Percentiles rank a stretch among this genome's conserved stretches.
These are phyloP conservation scores for Aspergillus jensenii DNA, from an alignment of 2,329 filamentous ascomycete species.

Conservation along the genomic window DNA sequence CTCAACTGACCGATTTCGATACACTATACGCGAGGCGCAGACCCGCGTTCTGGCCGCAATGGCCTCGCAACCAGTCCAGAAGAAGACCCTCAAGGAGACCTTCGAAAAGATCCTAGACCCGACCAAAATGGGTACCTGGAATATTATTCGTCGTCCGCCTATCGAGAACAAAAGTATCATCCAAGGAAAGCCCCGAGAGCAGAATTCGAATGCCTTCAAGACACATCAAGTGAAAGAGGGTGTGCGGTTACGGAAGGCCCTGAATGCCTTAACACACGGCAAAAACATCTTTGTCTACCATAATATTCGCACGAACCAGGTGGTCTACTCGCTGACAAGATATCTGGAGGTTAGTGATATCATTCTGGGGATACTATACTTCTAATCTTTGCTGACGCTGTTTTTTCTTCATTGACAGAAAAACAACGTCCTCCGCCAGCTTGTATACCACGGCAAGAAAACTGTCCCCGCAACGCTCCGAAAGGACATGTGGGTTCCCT, in stretches of 20 bases:
- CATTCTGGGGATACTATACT: neutral
- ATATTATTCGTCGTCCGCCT: constrained; percentile 36
- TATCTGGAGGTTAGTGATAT: constrained; percentile 52
- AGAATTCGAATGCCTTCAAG: constrained; percentile 45
- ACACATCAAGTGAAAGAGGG: constrained; percentile 38
- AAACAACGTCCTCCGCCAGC: constrained; percentile 55
- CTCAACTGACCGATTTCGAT: neutral
- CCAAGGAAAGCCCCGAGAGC: constrained; percentile 42
- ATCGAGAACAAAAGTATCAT: constrained; percentile 37
- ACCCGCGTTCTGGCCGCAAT: constrained; percentile 31
- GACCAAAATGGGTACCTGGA: constrained; percentile 40
- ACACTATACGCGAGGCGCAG: constrained; percentile 11
- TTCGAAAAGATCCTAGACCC: constrained; percentile 32
- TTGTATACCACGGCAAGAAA: constrained; percentile 65
- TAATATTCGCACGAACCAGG: constrained; percentile 62
- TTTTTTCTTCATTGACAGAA: constrained; percentile 37
- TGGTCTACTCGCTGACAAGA: constrained; percentile 62
- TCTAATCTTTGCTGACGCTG: neutral
- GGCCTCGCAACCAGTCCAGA: constrained; percentile 29
- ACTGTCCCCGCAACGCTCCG: constrained; percentile 58
- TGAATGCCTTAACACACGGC: constrained; percentile 52
- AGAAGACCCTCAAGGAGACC: constrained; percentile 31
- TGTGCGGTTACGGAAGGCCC: constrained; percentile 44
- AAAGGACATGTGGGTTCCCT: constrained; percentile 63
- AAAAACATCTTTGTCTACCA: constrained; percentile 64